phyloP scores from a whole-genome alignment of 2,329 filamentous ascomycete species.

The Nannizzia gypsea region DNA sequence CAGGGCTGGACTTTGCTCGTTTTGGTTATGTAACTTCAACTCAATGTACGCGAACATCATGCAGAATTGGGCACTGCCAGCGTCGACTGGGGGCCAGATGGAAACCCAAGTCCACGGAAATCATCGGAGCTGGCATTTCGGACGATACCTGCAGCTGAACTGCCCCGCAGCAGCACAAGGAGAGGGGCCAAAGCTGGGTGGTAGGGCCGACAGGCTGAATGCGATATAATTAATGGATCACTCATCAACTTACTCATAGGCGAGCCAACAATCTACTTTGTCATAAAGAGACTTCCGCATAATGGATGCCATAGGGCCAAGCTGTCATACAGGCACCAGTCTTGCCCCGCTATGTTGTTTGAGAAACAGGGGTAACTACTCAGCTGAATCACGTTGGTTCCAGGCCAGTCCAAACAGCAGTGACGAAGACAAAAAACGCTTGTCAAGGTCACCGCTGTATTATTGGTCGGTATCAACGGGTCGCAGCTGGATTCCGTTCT shows the following conservation, averaged over 20 bases:
- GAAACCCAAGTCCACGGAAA: neutral
- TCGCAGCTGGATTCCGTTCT: neutral
- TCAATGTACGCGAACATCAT: neutral
- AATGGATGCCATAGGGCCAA: neutral
- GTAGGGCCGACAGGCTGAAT: neutral
- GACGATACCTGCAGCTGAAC: neutral
- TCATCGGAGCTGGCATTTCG: neutral
- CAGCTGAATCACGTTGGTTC: neutral
- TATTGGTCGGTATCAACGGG: neutral
- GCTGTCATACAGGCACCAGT: neutral
- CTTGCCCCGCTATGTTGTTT: neutral
- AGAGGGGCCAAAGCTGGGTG: neutral
- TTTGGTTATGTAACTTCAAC: neutral
- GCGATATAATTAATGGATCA: neutral
- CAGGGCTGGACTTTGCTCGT: slow-evolving; percentile 3
- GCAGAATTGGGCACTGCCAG: neutral
- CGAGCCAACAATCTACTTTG: neutral
- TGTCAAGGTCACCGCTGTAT: neutral
- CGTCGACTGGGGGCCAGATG: neutral
- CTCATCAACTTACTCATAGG: neutral
- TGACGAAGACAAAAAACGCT: neutral
- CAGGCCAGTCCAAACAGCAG: neutral
- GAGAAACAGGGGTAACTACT: neutral
- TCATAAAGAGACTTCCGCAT: neutral
- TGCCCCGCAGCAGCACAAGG: neutral